Conservation (phyloP, 2,329 filamentous ascomycete genomes). For the Elsinoe australis region DNA sequence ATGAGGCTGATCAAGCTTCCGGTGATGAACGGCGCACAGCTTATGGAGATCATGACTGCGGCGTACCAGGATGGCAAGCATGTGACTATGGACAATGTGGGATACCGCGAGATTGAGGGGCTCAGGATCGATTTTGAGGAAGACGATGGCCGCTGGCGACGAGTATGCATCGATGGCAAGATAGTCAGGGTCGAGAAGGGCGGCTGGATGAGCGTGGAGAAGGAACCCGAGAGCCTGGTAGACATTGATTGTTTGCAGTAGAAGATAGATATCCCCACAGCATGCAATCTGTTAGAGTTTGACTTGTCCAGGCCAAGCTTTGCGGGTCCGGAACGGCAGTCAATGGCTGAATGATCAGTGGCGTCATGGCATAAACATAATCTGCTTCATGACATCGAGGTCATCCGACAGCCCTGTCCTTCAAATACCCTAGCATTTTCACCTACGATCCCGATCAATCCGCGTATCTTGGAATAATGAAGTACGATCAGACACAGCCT, state of each 20-base stretch:
- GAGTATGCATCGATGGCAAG: slow-evolving; percentile 86
- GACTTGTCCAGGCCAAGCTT: not conserved
- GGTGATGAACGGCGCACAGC: slow-evolving; percentile 53
- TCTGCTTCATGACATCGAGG: not conserved
- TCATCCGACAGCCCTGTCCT: not conserved
- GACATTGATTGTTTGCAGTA: slow-evolving; percentile 28
- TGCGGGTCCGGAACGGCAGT: not conserved
- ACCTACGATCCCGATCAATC: not conserved
- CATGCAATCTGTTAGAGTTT: too few species aligned
- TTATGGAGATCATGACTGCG: slow-evolving; percentile 67
- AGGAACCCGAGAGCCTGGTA: slow-evolving; percentile 37
- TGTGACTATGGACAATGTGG: slow-evolving; percentile 49
- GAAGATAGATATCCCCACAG: not conserved
- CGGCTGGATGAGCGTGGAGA: slow-evolving; percentile 62
- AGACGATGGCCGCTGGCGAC: slow-evolving; percentile 65
- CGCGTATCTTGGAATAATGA: not conserved
- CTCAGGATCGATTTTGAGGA: slow-evolving; percentile 61
- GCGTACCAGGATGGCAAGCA: slow-evolving; percentile 53
- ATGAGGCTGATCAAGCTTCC: slow-evolving; percentile 71
- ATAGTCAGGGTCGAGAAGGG: slow-evolving; percentile 66
- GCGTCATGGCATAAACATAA: not conserved
- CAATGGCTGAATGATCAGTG: not conserved
- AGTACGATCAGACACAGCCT: not conserved
- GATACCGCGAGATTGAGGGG: slow-evolving; percentile 63
- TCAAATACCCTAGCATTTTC: not conserved